Conservation (phyloP, 192 early-diverging fungal species). For the Jimgerdemannia lactiflua region DNA sequence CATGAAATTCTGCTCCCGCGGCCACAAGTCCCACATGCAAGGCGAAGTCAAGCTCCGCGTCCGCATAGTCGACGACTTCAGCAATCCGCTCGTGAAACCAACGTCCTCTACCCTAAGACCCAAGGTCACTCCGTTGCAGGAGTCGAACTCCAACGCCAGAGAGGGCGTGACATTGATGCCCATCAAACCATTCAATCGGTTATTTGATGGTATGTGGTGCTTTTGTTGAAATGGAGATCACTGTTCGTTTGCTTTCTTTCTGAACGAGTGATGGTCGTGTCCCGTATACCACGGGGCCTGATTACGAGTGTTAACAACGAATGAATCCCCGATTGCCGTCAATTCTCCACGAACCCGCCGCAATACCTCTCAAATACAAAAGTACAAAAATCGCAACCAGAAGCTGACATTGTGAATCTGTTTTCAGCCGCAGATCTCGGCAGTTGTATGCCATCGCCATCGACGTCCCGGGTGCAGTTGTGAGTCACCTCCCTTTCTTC, state of each 20-base stretch:
- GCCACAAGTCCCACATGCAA: conserved; percentile 28
- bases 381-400: neutral
- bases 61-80: neutral
- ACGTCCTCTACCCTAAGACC: neutral
- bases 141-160: neutral
- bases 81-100: neutral
- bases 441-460: neutral
- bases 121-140: neutral
- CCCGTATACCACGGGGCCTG: too few relatives aligned
- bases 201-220: neutral
- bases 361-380: too few relatives aligned
- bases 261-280: too few relatives aligned
- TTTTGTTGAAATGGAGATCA: too few relatives aligned
- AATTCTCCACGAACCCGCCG: too few relatives aligned
- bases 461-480: neutral
- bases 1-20: conserved; percentile 48
- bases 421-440: neutral
- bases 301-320: neutral
- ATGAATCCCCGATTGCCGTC: neutral
- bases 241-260: too few relatives aligned
- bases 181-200: neutral
- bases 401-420: neutral
- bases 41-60: conserved; percentile 39
- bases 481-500: neutral
- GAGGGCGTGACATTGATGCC: neutral